A percentile compares a stretch with the other conserved stretches of the same genome.
Evolutionary conservation across 2,329 filamentous ascomycete genomes (phyloP).

Genomic region (Diplocarpon rosae): DNA sequence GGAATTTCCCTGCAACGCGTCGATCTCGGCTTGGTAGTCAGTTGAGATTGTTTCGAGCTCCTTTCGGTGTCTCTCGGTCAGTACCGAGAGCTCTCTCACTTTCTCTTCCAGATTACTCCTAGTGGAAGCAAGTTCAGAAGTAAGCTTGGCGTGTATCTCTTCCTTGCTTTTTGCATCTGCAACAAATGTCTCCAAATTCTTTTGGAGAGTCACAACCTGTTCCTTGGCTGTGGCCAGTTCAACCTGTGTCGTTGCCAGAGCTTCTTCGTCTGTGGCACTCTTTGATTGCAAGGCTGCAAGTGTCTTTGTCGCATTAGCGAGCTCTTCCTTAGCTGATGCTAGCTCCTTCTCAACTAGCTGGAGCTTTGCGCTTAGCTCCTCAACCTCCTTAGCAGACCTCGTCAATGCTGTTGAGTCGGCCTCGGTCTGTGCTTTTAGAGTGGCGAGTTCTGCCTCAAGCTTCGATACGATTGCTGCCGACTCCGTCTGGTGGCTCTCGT

Average conservation of each 20-base stretch:
- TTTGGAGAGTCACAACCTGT: slow-evolving; percentile 37
- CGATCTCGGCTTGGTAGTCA: slow-evolving; percentile 55
- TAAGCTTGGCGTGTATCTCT: slow-evolving; percentile 22
- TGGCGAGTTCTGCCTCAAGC: slow-evolving; percentile 41
- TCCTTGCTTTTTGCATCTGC: slow-evolving; percentile 29
- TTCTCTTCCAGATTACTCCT: slow-evolving; percentile 25
- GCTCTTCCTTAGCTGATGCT: slow-evolving; percentile 30
- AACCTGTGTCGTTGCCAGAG: slow-evolving; percentile 31
- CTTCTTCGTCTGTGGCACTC: slow-evolving; percentile 31
- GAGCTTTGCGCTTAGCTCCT: slow-evolving; percentile 38
- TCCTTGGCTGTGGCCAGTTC: slow-evolving; percentile 30
- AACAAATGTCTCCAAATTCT: slow-evolving; percentile 37
- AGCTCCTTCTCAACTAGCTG: slow-evolving; percentile 32
- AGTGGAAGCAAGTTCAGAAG: slow-evolving; percentile 22
- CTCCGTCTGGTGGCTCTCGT: slow-evolving; percentile 35
- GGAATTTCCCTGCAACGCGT: slow-evolving; percentile 50
- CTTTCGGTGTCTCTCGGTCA: slow-evolving; percentile 45
- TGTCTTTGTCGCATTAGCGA: slow-evolving; percentile 15
- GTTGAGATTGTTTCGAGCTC: slow-evolving; percentile 47
- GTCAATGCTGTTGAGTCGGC: slow-evolving; percentile 27
- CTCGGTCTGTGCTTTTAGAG: slow-evolving; percentile 39
- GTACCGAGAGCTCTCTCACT: slow-evolving; percentile 30
- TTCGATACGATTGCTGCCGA: slow-evolving; percentile 36
- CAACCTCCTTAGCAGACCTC: slow-evolving; percentile 31
- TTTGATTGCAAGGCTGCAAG: slow-evolving; percentile 34